phyloP scores from a whole-genome alignment of 2,329 filamentous ascomycete species.

The Penicillium sumatraense region DNA sequence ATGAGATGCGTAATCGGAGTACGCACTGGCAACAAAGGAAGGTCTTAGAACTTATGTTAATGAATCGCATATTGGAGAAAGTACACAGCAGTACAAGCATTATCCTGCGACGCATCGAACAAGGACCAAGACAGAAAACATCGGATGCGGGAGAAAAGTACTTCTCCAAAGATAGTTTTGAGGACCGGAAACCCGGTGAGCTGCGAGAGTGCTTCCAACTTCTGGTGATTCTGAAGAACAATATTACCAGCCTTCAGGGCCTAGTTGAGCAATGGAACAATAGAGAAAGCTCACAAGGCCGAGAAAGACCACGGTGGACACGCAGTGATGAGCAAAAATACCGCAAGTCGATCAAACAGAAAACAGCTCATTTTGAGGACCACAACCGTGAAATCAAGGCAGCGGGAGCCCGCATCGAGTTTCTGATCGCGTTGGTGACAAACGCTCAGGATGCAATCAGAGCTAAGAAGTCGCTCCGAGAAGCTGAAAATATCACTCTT shows the following conservation, averaged over 20 bases:
- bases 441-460: conserved; percentile 22
- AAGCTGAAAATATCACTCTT: conserved; percentile 35
- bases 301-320: conserved; percentile 37
- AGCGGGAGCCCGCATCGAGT: conserved; percentile 11
- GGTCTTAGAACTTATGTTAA: conserved; percentile 33
- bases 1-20: not conserved
- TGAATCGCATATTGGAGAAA: conserved; percentile 25
- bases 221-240: conserved; percentile 18
- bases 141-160: not conserved
- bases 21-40: conserved; percentile 33
- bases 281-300: conserved; percentile 30
- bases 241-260: conserved; percentile 12
- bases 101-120: conserved; percentile 15
- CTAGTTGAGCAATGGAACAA: conserved; percentile 30
- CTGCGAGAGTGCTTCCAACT: conserved; percentile 26
- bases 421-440: conserved; percentile 19
- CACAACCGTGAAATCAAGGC: conserved; percentile 12
- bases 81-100: conserved; percentile 14
- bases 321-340: conserved; percentile 38
- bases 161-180: conserved; percentile 16
- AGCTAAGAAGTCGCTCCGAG: conserved; percentile 21
- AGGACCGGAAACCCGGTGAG: conserved; percentile 21
- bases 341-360: conserved; percentile 20
- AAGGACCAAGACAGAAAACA: conserved; percentile 5
- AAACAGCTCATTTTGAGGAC: conserved; percentile 13